These are phyloP conservation scores for Asterionellopsis glacialis DNA, from an alignment of 108 stramenopile species.

Conservation along the genomic window DNA sequence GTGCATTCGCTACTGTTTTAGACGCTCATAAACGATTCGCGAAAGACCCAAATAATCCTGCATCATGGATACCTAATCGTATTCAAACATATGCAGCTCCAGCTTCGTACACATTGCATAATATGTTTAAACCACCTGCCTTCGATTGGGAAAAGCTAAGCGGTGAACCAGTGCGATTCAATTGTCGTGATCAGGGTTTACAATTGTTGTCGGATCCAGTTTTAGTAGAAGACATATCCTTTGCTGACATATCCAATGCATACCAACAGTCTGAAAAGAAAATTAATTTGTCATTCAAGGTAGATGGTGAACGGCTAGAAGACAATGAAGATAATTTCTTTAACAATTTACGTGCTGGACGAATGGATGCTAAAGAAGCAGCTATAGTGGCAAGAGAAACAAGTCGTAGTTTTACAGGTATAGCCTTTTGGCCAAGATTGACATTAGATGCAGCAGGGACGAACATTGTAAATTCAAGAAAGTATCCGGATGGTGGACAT, in stretches of 20 bases:
- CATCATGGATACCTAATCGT: slow-evolving; percentile 51
- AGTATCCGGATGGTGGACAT: slow-evolving; percentile 54
- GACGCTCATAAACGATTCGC: slow-evolving; percentile 49
- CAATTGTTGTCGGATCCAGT: slow-evolving; percentile 50
- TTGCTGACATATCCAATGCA: slow-evolving; percentile 21
- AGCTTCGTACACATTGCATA: slow-evolving; percentile 60
- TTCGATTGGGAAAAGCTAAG: slow-evolving; percentile 67
- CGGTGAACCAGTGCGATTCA: slow-evolving; percentile 61
- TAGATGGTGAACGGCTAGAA: slow-evolving; percentile 30
- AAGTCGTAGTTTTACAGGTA: slow-evolving; percentile 34
- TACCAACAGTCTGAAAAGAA: not conserved
- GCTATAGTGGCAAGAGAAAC: slow-evolving; percentile 19
- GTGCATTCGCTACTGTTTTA: slow-evolving; percentile 47
- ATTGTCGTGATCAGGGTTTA: slow-evolving; percentile 63
- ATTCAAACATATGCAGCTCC: slow-evolving; percentile 53
- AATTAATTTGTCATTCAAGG: slow-evolving; percentile 23
- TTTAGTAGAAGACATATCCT: slow-evolving; percentile 53
- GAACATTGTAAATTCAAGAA: slow-evolving; percentile 26
- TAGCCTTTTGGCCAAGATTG: slow-evolving; percentile 67
- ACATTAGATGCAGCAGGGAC: slow-evolving; percentile 12
- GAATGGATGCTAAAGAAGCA: slow-evolving; percentile 21
- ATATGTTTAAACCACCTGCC: slow-evolving; percentile 49
- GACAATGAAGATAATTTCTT: slow-evolving; percentile 25
- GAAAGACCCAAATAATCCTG: slow-evolving; percentile 35
- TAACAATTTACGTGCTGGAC: slow-evolving; percentile 28